Evolutionary conservation across 179 eudicot species (phyloP).

Genomic region (Heliamphora pulchella): DNA sequence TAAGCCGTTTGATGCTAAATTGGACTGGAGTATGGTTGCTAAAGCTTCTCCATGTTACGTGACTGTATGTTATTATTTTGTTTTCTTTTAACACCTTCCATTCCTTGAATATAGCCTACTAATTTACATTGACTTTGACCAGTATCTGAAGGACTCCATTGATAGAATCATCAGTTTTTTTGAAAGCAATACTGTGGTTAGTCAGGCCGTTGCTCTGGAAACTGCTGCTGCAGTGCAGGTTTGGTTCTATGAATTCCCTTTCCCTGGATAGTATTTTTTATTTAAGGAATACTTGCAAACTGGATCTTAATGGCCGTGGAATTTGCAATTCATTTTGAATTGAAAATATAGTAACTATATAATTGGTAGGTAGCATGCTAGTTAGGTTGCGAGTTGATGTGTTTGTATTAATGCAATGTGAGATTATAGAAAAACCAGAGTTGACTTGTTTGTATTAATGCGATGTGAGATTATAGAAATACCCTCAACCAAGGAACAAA

Average conservation of each 20-base stretch:
- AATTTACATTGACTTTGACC: slow-evolving; percentile 26
- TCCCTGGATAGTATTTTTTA: neutral
- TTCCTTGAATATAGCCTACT: neutral
- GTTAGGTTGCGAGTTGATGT: too few species aligned
- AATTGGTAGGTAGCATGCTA: neutral
- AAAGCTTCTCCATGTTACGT: slow-evolving; percentile 96
- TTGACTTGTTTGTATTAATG: too few species aligned
- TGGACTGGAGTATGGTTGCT: slow-evolving; percentile 95
- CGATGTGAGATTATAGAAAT: too few species aligned
- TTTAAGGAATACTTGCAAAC: neutral
- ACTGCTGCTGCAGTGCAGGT: slow-evolving; percentile 99
- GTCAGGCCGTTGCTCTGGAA: slow-evolving; percentile 84
- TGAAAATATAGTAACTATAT: neutral
- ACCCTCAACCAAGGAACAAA: too few species aligned
- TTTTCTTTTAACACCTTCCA: neutral
- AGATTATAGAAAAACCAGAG: too few species aligned
- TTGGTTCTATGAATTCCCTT: slow-evolving; percentile 12
- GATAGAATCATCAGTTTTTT: slow-evolving; percentile 80
- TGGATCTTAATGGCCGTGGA: too few species aligned
- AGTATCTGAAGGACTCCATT: slow-evolving; percentile 90
- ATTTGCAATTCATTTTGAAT: neutral
- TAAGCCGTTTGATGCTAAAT: slow-evolving; percentile 77
- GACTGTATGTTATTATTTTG: slow-evolving; percentile 42
- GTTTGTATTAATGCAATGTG: too few species aligned
- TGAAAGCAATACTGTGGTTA: slow-evolving; percentile 62